Evolutionary conservation across 441 rosid species (phyloP).

Genomic region (Euphorbia celastroides): DNA sequence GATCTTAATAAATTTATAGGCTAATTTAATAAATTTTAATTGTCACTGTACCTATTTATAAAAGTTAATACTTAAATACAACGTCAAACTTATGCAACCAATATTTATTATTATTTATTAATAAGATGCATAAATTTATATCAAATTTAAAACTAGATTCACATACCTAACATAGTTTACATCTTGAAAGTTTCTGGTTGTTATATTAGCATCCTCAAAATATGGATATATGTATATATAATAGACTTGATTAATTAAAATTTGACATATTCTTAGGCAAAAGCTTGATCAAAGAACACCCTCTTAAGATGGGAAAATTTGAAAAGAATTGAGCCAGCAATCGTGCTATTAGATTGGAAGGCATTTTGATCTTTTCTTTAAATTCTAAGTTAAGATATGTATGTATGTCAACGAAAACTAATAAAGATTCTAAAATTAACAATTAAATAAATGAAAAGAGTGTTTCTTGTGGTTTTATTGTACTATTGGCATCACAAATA

Average conservation of each 20-base stretch:
- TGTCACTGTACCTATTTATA: too few species aligned
- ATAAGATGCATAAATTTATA: background rate
- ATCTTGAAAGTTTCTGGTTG: conserved; percentile 2
- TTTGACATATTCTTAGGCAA: conserved; percentile 26
- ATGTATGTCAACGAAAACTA: background rate
- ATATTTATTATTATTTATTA: too few species aligned
- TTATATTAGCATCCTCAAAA: conserved; percentile 13
- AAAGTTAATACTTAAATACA: too few species aligned
- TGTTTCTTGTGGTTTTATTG: background rate
- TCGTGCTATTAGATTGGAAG: conserved; percentile 31
- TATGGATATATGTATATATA: conserved; percentile 3
- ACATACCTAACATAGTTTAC: background rate
- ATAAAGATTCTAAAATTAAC: background rate
- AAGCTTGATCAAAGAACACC: conserved; percentile 21
- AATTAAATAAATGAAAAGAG: background rate
- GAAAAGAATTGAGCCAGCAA: conserved; percentile 21
- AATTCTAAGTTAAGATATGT: conserved; percentile 30
- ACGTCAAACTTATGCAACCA: too few species aligned
- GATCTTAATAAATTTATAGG: too few species aligned
- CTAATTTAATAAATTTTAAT: too few species aligned
- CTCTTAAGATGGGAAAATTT: conserved; percentile 4
- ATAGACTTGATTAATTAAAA: conserved; percentile 8
- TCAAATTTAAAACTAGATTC: background rate
- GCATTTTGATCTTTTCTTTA: conserved; percentile 22
- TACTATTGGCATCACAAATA: background rate